A percentile compares a stretch with the other conserved stretches of the same genome.
phyloP scores from a whole-genome alignment of 2,329 filamentous ascomycete genomes.

The Phoma sp. region DNA sequence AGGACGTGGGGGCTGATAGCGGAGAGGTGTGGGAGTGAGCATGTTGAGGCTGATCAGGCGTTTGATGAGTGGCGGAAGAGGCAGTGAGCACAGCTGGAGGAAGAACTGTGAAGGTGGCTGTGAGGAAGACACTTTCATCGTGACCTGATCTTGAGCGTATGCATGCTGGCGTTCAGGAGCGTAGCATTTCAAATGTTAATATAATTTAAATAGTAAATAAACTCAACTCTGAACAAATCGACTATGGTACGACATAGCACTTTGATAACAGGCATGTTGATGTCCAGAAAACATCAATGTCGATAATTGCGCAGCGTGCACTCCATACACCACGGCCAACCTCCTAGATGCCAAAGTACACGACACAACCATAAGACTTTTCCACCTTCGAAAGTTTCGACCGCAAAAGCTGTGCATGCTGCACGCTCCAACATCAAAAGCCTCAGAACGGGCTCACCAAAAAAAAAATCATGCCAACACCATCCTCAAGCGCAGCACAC shows the following conservation, averaged over 20 bases:
- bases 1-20: slow-evolving; percentile 82
- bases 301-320: too few relatives aligned
- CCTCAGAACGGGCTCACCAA: background rate
- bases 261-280: too few relatives aligned
- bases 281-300: too few relatives aligned
- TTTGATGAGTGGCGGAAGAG: slow-evolving; percentile 45
- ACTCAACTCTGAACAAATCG: slow-evolving; percentile 3
- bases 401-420: too few relatives aligned
- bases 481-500: slow-evolving; percentile 11
- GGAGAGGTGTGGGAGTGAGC: slow-evolving; percentile 72
- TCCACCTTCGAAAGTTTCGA: too few relatives aligned
- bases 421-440: background rate
- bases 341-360: too few relatives aligned
- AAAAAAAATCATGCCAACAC: background rate
- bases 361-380: too few relatives aligned
- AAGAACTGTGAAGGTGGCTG: background rate
- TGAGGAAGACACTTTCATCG: background rate
- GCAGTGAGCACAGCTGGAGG: slow-evolving; percentile 6
- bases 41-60: slow-evolving; percentile 53
- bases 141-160: background rate
- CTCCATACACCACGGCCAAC: too few relatives aligned
- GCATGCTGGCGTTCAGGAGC: slow-evolving; percentile 9
- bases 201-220: too few relatives aligned
- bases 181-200: background rate
- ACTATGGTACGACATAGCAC: too few relatives aligned